Conservation (phyloP, 2,329 filamentous ascomycete genomes). For the Erysiphe pulchra region DNA sequence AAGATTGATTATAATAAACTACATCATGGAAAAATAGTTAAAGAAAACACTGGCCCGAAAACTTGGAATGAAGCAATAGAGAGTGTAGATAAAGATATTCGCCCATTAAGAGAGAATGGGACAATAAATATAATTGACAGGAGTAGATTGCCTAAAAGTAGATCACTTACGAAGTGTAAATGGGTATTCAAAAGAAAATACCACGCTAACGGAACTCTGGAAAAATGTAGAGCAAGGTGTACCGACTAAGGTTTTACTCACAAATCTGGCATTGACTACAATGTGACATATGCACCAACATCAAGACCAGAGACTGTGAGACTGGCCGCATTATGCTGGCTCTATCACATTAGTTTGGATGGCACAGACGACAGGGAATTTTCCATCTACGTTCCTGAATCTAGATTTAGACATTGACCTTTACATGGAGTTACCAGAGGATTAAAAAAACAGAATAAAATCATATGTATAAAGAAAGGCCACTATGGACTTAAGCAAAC, state of each 20-base stretch:
- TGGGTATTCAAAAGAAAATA: neutral
- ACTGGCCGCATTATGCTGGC: no score
- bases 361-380: neutral
- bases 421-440: neutral
- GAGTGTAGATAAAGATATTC: neutral
- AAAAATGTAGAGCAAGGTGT: neutral
- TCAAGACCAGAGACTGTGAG: no score
- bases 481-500: neutral
- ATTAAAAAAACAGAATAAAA: neutral
- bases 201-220: neutral
- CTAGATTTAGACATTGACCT: neutral
- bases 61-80: neutral
- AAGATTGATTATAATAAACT: no score
- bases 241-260: neutral
- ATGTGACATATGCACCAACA: neutral
- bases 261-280: neutral
- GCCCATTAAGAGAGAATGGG: neutral
- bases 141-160: neutral
- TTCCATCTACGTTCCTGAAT: neutral
- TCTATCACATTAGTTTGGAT: neutral
- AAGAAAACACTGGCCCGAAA: neutral
- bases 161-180: neutral
- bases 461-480: neutral
- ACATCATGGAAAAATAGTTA: neutral
- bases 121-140: neutral